These are phyloP conservation scores for Fusarium sterilihyphosum DNA, from an alignment of 2,329 filamentous ascomycete species.

Conservation along the genomic window DNA sequence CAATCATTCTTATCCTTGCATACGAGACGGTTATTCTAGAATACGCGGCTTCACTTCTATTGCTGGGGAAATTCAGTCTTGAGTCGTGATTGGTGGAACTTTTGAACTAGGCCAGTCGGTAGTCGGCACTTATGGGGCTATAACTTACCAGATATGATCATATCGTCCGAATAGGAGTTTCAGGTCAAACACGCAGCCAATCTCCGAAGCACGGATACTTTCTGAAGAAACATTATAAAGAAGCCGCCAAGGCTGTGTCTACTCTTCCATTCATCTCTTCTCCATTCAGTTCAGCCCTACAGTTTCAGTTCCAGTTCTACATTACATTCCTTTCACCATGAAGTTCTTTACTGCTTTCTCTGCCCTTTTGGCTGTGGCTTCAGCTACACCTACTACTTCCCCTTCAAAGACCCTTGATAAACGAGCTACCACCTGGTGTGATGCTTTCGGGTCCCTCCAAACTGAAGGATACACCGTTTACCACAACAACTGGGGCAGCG, in stretches of 20 bases:
- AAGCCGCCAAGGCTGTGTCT: background rate
- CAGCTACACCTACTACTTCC: conserved; percentile 41
- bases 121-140: conserved; percentile 24
- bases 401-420: conserved; percentile 45
- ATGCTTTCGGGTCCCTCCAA: conserved; percentile 49
- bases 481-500: conserved; percentile 62
- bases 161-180: conserved; percentile 18
- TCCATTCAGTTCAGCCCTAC: background rate
- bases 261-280: background rate
- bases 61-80: conserved; percentile 25
- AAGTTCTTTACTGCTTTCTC: conserved; percentile 39
- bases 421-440: conserved; percentile 51
- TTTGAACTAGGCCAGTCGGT: conserved; percentile 1
- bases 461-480: conserved; percentile 59
- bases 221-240: background rate
- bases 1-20: background rate
- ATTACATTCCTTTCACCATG: conserved; percentile 24
- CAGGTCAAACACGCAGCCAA: conserved; percentile 16
- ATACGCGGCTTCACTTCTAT: conserved; percentile 12
- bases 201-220: background rate
- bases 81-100: conserved; percentile 22
- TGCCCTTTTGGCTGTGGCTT: conserved; percentile 43
- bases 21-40: background rate
- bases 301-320: background rate
- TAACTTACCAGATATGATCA: conserved; percentile 17